phyloP scores from a whole-genome alignment of 192 early-diverging fungal genomes.

The Spinellus fusiger region DNA sequence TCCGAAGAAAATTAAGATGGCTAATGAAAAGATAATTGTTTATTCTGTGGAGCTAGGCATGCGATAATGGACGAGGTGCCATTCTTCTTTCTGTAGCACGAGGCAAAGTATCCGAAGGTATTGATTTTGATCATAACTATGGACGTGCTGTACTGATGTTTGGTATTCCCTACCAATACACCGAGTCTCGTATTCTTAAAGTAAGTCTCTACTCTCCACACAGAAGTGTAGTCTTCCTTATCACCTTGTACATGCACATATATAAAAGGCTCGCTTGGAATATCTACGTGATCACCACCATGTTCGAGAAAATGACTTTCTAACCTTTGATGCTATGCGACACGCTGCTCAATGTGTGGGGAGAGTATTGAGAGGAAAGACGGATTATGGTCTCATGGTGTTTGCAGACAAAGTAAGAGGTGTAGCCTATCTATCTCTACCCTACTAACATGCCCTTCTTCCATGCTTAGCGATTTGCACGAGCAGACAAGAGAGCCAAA shows the following conservation, averaged over 20 bases:
- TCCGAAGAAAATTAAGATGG: neutral
- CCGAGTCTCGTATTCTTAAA: constrained; percentile 90
- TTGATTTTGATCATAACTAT: constrained; percentile 99
- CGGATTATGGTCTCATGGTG: constrained; percentile 98
- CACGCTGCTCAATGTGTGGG: constrained; percentile 99
- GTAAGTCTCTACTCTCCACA: constrained; percentile 15
- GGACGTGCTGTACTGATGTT: constrained; percentile 99
- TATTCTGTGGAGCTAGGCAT: constrained; percentile 47
- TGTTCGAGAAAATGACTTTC: constrained; percentile 97
- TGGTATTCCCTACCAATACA: constrained; percentile 99
- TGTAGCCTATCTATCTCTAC: neutral
- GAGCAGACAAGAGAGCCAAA: constrained; percentile 92
- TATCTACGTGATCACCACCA: constrained; percentile 89
- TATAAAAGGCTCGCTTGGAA: constrained; percentile 75
- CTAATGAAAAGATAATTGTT: too few species aligned
- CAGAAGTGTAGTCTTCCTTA: neutral
- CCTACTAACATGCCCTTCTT: neutral
- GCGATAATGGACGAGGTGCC: constrained; percentile 97
- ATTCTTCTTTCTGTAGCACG: constrained; percentile 96
- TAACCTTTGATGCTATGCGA: constrained; percentile 98
- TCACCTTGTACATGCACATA: neutral
- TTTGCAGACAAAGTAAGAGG: constrained; percentile 86
- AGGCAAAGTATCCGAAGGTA: constrained; percentile 98
- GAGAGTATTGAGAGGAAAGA: constrained; percentile 94
- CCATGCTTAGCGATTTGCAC: constrained; percentile 68